phyloP scores from a whole-genome alignment of 306 rosid species.

The Urtica urens region DNA sequence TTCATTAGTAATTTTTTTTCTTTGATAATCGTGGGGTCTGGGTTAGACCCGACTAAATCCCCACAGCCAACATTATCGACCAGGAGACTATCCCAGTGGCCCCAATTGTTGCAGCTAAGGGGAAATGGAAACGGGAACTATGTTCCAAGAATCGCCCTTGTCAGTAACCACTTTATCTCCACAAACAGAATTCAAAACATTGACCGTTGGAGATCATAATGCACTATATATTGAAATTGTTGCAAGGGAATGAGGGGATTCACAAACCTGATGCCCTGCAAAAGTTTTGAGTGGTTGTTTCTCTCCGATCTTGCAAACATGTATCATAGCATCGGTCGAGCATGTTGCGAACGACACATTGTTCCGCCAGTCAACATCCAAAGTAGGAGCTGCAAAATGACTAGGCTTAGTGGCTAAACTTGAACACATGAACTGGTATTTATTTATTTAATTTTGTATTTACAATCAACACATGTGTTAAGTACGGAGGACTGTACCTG shows the following conservation, averaged over 20 bases:
- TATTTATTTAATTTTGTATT: neutral
- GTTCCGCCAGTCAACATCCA: conserved; percentile 62
- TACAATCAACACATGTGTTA: neutral
- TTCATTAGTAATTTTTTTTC: no score
- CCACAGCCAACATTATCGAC: no score
- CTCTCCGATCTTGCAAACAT: conserved; percentile 61
- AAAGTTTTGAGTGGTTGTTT: conserved; percentile 48
- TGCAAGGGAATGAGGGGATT: neutral
- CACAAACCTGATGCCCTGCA: conserved; percentile 49
- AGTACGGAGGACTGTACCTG: conserved; percentile 24
- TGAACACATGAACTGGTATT: neutral
- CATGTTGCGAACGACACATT: conserved; percentile 52
- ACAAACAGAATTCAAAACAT: neutral
- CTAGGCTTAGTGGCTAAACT: neutral
- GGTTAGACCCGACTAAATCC: no score
- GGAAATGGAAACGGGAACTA: no score
- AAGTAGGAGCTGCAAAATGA: conserved; percentile 45
- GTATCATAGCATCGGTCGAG: conserved; percentile 50
- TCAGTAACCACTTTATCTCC: no score
- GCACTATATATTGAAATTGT: neutral
- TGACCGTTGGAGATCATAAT: neutral
- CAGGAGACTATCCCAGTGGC: no score
- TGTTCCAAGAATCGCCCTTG: no score
- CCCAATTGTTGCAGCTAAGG: no score
- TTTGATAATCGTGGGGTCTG: no score